These are phyloP conservation scores for Microbotryomycetes sp. DNA, from an alignment of 1,284 basidiomycete species.

Conservation along the genomic window DNA sequence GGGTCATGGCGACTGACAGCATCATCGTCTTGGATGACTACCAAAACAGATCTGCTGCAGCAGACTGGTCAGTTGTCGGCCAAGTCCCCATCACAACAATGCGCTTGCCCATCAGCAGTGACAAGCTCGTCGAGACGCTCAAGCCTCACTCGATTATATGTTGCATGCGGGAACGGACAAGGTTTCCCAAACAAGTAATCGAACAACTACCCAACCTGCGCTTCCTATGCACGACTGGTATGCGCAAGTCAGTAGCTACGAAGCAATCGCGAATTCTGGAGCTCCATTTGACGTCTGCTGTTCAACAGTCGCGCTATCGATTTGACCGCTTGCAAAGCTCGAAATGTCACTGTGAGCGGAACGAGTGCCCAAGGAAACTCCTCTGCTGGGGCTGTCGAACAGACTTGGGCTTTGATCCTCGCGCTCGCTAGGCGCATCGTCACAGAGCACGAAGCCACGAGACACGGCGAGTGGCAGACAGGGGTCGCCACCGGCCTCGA, in stretches of 20 bases:
- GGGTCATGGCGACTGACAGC: too few relatives aligned
- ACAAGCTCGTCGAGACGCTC: conserved; percentile 49
- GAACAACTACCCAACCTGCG: conserved; percentile 54
- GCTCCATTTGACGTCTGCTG: conserved; percentile 39
- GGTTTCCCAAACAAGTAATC: conserved; percentile 49
- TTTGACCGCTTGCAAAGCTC: conserved; percentile 44
- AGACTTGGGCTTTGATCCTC: conserved; percentile 60
- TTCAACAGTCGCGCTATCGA: conserved; percentile 25
- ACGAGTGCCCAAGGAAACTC: conserved; percentile 45
- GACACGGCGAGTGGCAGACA: conserved; percentile 52
- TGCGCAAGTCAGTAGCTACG: conserved; percentile 41
- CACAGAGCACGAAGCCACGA: conserved; percentile 47
- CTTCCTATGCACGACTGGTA: conserved; percentile 55
- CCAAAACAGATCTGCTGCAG: conserved; percentile 50
- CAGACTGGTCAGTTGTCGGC: conserved; percentile 51
- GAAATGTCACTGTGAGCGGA: conserved; percentile 54
- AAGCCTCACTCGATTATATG: conserved; percentile 54
- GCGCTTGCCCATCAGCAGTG: conserved; percentile 49
- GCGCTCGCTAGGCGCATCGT: conserved; percentile 51
- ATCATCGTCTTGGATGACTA: conserved; percentile 60
- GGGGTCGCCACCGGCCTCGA: conserved; percentile 50
- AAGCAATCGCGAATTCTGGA: not conserved
- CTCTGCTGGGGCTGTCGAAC: conserved; percentile 47
- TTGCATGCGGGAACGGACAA: conserved; percentile 60
- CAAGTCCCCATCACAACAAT: conserved; percentile 36